A percentile compares a stretch with the other conserved stretches of the same genome.
phyloP scores from a whole-genome alignment of 495 filamentous ascomycete species.

The Daldinia grandis region DNA sequence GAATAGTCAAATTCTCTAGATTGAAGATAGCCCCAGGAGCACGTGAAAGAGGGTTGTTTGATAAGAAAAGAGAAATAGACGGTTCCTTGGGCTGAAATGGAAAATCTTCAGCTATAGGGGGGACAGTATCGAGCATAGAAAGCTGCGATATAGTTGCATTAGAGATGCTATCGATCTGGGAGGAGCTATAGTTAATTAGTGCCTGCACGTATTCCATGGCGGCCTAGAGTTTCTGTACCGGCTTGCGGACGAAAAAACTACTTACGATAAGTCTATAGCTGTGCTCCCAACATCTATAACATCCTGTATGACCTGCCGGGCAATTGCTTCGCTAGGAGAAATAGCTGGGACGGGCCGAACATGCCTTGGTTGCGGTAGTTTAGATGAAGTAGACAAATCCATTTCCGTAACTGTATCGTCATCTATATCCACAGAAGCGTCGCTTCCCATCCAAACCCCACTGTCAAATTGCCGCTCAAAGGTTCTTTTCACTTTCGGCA shows the following conservation, averaged over 20 bases:
- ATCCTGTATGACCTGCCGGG: slow-evolving; percentile 53
- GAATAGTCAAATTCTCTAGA: slow-evolving; percentile 67
- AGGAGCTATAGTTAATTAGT: slow-evolving; percentile 44
- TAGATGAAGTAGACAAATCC: slow-evolving; percentile 32
- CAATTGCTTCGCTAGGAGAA: slow-evolving; percentile 45
- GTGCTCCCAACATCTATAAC: slow-evolving; percentile 70
- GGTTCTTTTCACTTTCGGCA: slow-evolving; percentile 57
- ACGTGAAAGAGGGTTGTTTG: slow-evolving; percentile 64
- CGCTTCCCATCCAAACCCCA: slow-evolving; percentile 83
- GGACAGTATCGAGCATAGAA: slow-evolving; percentile 64
- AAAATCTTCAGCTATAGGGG: slow-evolving; percentile 49
- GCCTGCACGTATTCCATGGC: background rate
- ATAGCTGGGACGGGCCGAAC: slow-evolving; percentile 24
- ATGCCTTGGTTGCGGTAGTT: slow-evolving; percentile 34
- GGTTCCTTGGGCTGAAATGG: slow-evolving; percentile 56
- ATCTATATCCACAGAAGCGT: slow-evolving; percentile 56
- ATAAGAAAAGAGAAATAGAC: slow-evolving; percentile 69
- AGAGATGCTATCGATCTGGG: slow-evolving; percentile 50
- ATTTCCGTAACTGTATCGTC: slow-evolving; percentile 43
- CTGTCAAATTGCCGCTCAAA: slow-evolving; percentile 77
- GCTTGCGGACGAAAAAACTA: slow-evolving; percentile 14
- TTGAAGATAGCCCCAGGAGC: slow-evolving; percentile 63
- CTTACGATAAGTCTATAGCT: slow-evolving; percentile 72
- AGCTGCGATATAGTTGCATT: slow-evolving; percentile 64
- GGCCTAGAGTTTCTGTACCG: background rate